These are phyloP conservation scores for Backusella morwellensis DNA, from an alignment of 192 early-diverging fungal genomes.

Conservation along the genomic window DNA sequence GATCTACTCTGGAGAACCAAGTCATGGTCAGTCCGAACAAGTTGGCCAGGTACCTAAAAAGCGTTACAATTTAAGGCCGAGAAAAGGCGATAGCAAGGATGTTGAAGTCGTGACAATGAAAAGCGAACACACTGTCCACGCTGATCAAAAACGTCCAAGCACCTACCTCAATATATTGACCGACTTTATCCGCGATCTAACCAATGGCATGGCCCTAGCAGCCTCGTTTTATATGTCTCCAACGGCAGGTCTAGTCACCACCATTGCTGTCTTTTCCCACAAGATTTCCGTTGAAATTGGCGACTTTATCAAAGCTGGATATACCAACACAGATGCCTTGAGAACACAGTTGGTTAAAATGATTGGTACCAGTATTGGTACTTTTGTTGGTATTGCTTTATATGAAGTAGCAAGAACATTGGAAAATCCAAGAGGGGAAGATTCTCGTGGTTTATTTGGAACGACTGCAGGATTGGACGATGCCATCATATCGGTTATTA, in stretches of 20 bases:
- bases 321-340: conserved; percentile 66
- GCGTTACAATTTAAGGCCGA: not conserved
- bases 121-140: not conserved
- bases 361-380: conserved; percentile 73
- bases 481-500: not conserved
- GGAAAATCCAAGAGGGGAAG: not conserved
- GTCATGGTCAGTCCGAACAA: not conserved
- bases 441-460: not conserved
- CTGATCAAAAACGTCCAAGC: conserved; percentile 17
- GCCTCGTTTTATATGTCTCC: conserved; percentile 81
- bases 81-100: not conserved
- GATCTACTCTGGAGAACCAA: not conserved
- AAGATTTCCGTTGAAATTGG: conserved; percentile 86
- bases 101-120: not conserved
- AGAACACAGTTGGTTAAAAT: conserved; percentile 75
- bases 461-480: not conserved
- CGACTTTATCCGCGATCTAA: conserved; percentile 80
- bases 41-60: not conserved
- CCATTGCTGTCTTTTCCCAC: conserved; percentile 82
- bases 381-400: conserved; percentile 69
- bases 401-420: conserved; percentile 49
- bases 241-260: conserved; percentile 72
- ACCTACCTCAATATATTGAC: conserved; percentile 77
- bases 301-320: conserved; percentile 82
- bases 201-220: conserved; percentile 80